Evolutionary conservation across 305 asterid genomes (phyloP).

Genomic region (Solanum hybrid): DNA sequence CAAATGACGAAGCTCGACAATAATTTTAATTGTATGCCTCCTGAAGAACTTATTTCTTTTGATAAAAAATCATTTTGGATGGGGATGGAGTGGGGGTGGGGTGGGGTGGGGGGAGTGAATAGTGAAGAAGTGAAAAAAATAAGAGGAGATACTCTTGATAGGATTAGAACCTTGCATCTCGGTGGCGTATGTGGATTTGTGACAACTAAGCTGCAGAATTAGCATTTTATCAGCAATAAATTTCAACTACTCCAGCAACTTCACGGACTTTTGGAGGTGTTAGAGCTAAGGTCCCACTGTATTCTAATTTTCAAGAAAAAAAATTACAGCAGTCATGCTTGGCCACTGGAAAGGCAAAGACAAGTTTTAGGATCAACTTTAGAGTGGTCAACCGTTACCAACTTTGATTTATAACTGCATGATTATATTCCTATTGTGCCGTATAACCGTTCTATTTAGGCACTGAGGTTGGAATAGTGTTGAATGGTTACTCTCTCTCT

Average conservation of each 20-base stretch:
- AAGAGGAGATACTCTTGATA: not conserved
- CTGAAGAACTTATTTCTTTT: not conserved
- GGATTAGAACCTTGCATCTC: not conserved
- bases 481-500: not conserved
- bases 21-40: not conserved
- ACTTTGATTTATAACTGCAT: not conserved
- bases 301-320: not conserved
- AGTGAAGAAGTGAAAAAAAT: not conserved
- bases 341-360: not conserved
- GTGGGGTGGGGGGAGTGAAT: not conserved
- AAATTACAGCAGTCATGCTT: not conserved
- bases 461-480: not conserved
- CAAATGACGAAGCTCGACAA: not conserved
- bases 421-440: not conserved
- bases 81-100: not conserved
- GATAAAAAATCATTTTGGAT: not conserved
- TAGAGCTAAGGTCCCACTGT: not conserved
- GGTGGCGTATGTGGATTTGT: not conserved
- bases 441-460: not conserved
- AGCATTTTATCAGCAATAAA: slow-evolving; percentile 1
- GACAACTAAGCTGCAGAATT: not conserved
- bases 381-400: not conserved
- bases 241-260: not conserved
- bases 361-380: not conserved
- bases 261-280: not conserved